Evolutionary conservation across 495 filamentous ascomycete genomes (phyloP).

Genomic region (Penicillium bovifimosum): DNA sequence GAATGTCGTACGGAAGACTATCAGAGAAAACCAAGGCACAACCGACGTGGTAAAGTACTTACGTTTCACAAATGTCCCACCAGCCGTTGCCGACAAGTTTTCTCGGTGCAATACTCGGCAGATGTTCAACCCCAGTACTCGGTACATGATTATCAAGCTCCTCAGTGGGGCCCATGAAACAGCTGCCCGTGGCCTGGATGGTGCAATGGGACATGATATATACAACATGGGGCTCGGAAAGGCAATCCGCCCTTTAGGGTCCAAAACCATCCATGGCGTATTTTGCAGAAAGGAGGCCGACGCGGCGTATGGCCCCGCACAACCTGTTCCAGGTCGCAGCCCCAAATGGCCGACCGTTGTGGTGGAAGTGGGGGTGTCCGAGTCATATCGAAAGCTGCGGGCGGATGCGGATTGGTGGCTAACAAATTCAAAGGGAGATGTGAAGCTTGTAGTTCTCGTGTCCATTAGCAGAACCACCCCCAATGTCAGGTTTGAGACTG

Average conservation of each 20-base stretch:
- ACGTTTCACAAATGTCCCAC: not conserved
- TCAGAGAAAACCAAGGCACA: not conserved
- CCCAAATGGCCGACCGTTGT: not conserved
- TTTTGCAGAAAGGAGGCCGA: not conserved
- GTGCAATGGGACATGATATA: not conserved
- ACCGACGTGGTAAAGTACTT: not conserved
- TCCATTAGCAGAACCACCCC: not conserved
- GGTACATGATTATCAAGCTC: not conserved
- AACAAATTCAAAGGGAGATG: not conserved
- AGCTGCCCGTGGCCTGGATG: not conserved
- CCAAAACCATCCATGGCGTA: not conserved
- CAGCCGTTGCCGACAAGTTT: not conserved
- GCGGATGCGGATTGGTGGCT: conserved; percentile 2
- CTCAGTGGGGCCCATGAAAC: not conserved
- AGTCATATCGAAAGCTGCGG: too few species aligned
- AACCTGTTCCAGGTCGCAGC: not conserved
- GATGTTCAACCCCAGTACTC: not conserved
- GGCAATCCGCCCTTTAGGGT: not conserved
- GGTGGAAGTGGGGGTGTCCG: not conserved
- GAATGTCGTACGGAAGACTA: not conserved
- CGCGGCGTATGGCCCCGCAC: not conserved
- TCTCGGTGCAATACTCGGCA: not conserved
- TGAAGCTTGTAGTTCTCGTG: not conserved
- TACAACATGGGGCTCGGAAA: not conserved
- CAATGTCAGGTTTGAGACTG: too few species aligned